A percentile compares a stretch with the other conserved stretches of the same genome.
Evolutionary conservation across 805 yeast genomes (phyloP).

Genomic region (Ogataea chonburiensis): DNA sequence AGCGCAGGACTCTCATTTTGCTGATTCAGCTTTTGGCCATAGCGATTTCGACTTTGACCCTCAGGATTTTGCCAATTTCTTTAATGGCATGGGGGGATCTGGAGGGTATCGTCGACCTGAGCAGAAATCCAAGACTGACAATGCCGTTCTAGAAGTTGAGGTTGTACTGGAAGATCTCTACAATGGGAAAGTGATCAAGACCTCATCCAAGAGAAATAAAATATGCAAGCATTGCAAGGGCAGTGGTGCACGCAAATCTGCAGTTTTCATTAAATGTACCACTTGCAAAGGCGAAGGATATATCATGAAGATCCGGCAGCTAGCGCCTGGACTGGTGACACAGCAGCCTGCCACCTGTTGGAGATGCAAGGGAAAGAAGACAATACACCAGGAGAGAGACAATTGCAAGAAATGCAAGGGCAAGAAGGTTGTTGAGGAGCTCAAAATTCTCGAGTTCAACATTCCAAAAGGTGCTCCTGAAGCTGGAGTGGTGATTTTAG

Average conservation of each 20-base stretch:
- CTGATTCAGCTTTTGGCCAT: slow-evolving; percentile 41
- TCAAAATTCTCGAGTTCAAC: slow-evolving; percentile 72
- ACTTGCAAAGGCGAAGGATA: slow-evolving; percentile 74
- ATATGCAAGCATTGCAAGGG: slow-evolving; percentile 77
- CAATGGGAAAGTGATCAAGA: slow-evolving; percentile 76
- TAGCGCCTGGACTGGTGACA: slow-evolving; percentile 75
- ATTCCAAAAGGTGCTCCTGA: slow-evolving; percentile 69
- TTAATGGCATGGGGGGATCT: slow-evolving; percentile 37
- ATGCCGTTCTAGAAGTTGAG: slow-evolving; percentile 63
- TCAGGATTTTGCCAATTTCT: slow-evolving; percentile 79
- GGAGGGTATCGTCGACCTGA: slow-evolving; percentile 19
- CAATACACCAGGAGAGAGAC: slow-evolving; percentile 59
- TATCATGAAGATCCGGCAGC: slow-evolving; percentile 55
- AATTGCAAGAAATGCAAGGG: slow-evolving; percentile 79
- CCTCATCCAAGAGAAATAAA: slow-evolving; percentile 67
- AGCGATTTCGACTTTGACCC: slow-evolving; percentile 50
- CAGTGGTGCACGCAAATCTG: slow-evolving; percentile 64
- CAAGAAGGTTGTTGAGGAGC: slow-evolving; percentile 55
- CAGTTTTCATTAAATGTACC: slow-evolving; percentile 54
- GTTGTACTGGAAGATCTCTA: slow-evolving; percentile 72
- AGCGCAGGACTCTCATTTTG: slow-evolving; percentile 43
- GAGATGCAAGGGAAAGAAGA: slow-evolving; percentile 71
- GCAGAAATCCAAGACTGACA: slow-evolving; percentile 46
- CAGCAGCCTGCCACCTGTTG: slow-evolving; percentile 60
- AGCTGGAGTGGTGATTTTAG: slow-evolving; percentile 58